Conservation (phyloP, 495 filamentous ascomycete species). For the Aspergillus kassunensis region DNA sequence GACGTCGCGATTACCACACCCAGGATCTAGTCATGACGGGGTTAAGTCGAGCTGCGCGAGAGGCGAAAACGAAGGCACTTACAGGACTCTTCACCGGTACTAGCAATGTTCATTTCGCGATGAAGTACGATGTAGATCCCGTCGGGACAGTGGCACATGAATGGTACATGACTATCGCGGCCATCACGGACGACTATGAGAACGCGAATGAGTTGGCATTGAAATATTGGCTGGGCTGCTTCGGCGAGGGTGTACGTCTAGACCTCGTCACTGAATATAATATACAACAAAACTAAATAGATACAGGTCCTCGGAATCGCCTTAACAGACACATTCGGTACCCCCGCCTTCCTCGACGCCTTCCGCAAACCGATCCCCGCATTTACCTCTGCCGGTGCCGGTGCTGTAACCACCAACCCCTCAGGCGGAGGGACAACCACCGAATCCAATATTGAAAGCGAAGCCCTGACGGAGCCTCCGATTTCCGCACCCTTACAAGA, state of each 20-base stretch:
- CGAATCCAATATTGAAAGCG: constrained; percentile 21
- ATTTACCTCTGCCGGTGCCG: constrained; percentile 31
- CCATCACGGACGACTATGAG: constrained; percentile 80
- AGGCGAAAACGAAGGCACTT: constrained; percentile 57
- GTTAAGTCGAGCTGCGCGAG: constrained; percentile 65
- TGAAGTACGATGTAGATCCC: constrained; percentile 76
- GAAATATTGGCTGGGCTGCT: constrained; percentile 84
- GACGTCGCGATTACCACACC: constrained; percentile 88
- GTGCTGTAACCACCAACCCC: constrained; percentile 24
- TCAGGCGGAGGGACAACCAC: constrained; percentile 30
- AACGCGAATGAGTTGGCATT: constrained; percentile 79
- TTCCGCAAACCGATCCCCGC: constrained; percentile 64
- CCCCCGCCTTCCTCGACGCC: constrained; percentile 78
- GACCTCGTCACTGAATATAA: background rate
- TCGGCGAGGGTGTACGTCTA: constrained; percentile 69
- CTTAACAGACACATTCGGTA: constrained; percentile 97
- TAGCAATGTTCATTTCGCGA: constrained; percentile 95
- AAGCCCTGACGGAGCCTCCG: constrained; percentile 26
- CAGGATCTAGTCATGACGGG: constrained; percentile 89
- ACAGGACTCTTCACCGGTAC: constrained; percentile 77
- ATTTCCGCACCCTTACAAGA: constrained; percentile 25
- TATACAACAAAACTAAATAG: background rate
- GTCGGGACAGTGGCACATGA: constrained; percentile 96
- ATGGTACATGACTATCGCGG: constrained; percentile 98
- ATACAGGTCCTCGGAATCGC: constrained; percentile 77